Conservation (phyloP, 345 rosid species). For the Pugionium dolabratum region DNA sequence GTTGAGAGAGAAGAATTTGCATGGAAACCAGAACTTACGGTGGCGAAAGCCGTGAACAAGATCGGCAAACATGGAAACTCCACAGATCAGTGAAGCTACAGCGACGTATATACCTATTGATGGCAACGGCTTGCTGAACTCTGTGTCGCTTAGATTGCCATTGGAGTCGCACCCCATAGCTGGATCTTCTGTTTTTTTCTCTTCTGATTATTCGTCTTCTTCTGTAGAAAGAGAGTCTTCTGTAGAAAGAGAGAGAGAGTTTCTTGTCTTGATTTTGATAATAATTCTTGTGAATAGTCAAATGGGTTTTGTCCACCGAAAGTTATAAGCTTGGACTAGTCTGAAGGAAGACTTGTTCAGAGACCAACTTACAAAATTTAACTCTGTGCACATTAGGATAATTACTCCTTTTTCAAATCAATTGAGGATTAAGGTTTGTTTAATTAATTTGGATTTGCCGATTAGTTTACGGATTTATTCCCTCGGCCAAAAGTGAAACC, state of each 20-base stretch:
- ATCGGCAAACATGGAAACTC: conserved; percentile 65
- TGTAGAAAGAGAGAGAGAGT: not conserved
- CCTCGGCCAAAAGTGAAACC: not conserved
- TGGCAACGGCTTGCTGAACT: conserved; percentile 69
- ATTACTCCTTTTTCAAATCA: not conserved
- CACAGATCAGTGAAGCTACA: conserved; percentile 71
- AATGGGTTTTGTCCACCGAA: not conserved
- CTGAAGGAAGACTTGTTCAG: conserved; percentile 18
- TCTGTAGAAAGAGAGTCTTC: too few relatives aligned
- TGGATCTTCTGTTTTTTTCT: not conserved
- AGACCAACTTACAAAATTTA: not conserved
- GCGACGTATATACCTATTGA: conserved; percentile 86
- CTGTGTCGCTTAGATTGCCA: conserved; percentile 60
- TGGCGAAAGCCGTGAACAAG: conserved; percentile 56
- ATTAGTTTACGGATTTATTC: not conserved
- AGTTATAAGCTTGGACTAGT: conserved; percentile 18
- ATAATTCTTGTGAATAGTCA: not conserved
- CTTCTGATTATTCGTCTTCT: conserved; percentile 9
- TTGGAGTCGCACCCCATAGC: conserved; percentile 59
- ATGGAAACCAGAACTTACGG: conserved; percentile 73
- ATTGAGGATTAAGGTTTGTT: not conserved
- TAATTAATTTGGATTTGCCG: conserved; percentile 1
- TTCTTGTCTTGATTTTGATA: not conserved
- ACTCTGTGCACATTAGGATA: too few relatives aligned
- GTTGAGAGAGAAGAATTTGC: conserved; percentile 65